Percentiles rank a stretch among this genome's conserved stretches.
Evolutionary conservation across 441 rosid genomes (phyloP).

Genomic region (Melastoma candidum): DNA sequence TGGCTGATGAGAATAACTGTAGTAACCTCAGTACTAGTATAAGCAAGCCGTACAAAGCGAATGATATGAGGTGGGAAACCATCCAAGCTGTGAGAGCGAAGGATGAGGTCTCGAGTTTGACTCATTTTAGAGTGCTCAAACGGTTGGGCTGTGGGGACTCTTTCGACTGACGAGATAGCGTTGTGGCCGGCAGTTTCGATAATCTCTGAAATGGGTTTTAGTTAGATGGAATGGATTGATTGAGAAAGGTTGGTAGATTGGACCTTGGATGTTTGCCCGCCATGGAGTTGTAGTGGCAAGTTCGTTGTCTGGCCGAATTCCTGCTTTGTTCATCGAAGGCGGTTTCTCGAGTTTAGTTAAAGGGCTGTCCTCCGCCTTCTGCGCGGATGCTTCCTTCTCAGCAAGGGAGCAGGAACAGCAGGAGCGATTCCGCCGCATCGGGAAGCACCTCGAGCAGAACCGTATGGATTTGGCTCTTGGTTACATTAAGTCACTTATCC

Average conservation of each 20-base stretch:
- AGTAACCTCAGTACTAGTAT: slow-evolving; percentile 83
- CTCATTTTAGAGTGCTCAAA: slow-evolving; percentile 74
- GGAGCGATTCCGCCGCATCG: slow-evolving; percentile 29
- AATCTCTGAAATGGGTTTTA: too few relatives aligned
- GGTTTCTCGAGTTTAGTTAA: too few relatives aligned
- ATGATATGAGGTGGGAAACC: slow-evolving; percentile 94
- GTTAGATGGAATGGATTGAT: too few relatives aligned
- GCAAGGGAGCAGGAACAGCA: slow-evolving; percentile 5
- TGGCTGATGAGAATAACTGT: slow-evolving; percentile 87
- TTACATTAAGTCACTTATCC: slow-evolving; percentile 30
- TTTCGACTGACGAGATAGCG: too few relatives aligned
- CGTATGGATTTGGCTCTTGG: slow-evolving; percentile 33
- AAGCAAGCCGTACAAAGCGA: slow-evolving; percentile 83
- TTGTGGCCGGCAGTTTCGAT: too few relatives aligned
- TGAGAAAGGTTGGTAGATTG: too few relatives aligned
- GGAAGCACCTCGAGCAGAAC: slow-evolving; percentile 41
- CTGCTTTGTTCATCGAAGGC: too few relatives aligned
- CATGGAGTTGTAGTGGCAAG: too few relatives aligned
- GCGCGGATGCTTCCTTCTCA: too few relatives aligned
- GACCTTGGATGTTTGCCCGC: too few relatives aligned
- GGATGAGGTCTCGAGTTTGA: slow-evolving; percentile 67
- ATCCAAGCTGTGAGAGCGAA: slow-evolving; percentile 66
- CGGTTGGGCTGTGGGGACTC: slow-evolving; percentile 84
- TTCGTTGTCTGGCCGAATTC: too few relatives aligned
- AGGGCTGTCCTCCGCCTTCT: too few relatives aligned